Base-by-base conservation (phyloP, 768 basidiomycete genomes). In the Agrocybe pediades region DNA sequence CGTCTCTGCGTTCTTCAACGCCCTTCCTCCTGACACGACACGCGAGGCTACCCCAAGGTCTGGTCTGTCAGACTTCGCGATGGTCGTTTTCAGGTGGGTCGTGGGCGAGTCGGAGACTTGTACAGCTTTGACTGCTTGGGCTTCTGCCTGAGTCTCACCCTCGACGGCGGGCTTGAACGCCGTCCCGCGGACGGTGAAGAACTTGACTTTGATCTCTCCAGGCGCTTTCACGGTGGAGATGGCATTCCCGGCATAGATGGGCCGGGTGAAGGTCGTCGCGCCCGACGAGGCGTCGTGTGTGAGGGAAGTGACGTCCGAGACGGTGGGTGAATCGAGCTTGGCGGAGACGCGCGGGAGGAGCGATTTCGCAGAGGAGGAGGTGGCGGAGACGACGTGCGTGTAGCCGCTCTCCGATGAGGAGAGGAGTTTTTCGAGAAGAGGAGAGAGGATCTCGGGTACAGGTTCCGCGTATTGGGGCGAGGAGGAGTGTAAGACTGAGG, bases 241-340 rank as follows among this genome's bases (percentile, higher is more conserved):
- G 41, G 97, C 97, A 65, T 98, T 98, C 45, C 97, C 97, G 20
- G 97, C 97, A 63, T 99, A 98, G 63, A 98, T 97, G 23, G 93
- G 94, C 21, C 96, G 90, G 4, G 90, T 86, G 69, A 95, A 98
- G 1, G 86, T 92, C 33, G 92, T 93, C 62, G 78, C 81, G 59
- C 88, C 87, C 27, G 85, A 83, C 2, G 86, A 69, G 24, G 71
- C 51, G 63, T 92, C 88, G 67, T 92, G 86, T 36, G 86, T 79
- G 58, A 98, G 75, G 13, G 88, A 88, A 27, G 87, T 90, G 62
- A 98, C 83, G 71, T 98, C 95, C 27, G 94, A 94, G 55, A 97
- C 82, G 56, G 93, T 92, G 6, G 94, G 92, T 19, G 88, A 83
- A 69, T 96, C 86, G n/a, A 98, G 83, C 56, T 76, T 79, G 11